Percentiles rank a stretch among this genome's conserved stretches.
phyloP scores from a whole-genome alignment of 1,139 yeast genomes.

The Blastobotrys ciferrii region DNA sequence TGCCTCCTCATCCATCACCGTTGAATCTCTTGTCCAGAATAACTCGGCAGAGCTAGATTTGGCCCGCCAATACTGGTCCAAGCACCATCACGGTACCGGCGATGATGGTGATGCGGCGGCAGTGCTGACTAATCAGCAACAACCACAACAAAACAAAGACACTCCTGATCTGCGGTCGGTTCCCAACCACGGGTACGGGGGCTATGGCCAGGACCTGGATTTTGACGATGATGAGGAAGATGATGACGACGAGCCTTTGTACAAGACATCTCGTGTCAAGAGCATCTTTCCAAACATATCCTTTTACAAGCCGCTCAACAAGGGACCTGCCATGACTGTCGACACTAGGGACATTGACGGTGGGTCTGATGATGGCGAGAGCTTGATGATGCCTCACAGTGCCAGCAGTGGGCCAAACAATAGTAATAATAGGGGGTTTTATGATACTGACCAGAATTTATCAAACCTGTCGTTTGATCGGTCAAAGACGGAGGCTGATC shows the following conservation, averaged over 20 bases:
- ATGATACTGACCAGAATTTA: conserved; percentile 10
- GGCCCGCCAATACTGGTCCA: conserved; percentile 6
- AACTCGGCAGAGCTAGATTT: neutral
- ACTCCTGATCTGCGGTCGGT: conserved; percentile 9
- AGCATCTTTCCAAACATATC: conserved; percentile 18
- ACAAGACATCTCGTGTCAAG: conserved; percentile 17
- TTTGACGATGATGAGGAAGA: conserved; percentile 10
- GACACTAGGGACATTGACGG: conserved; percentile 9
- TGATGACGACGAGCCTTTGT: conserved; percentile 13
- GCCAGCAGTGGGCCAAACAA: neutral
- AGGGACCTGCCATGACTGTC: conserved; percentile 6
- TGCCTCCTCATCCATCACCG: conserved; percentile 16
- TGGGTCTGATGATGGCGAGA: conserved; percentile 6
- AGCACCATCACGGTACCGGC: neutral
- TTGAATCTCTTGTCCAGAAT: conserved; percentile 7
- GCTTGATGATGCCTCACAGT: neutral
- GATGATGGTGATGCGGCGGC: too few species aligned
- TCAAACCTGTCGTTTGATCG: conserved; percentile 14
- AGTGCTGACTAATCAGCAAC: conserved; percentile 9
- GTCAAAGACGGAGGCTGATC: conserved; percentile 16
- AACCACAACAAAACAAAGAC: conserved; percentile 11
- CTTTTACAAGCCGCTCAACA: conserved; percentile 20
- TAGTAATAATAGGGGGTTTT: conserved; percentile 6
- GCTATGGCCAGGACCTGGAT: conserved; percentile 1
- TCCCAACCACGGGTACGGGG: neutral